Conservation (phyloP, 345 rosid genomes). For the Eucalyptus rudis region DNA sequence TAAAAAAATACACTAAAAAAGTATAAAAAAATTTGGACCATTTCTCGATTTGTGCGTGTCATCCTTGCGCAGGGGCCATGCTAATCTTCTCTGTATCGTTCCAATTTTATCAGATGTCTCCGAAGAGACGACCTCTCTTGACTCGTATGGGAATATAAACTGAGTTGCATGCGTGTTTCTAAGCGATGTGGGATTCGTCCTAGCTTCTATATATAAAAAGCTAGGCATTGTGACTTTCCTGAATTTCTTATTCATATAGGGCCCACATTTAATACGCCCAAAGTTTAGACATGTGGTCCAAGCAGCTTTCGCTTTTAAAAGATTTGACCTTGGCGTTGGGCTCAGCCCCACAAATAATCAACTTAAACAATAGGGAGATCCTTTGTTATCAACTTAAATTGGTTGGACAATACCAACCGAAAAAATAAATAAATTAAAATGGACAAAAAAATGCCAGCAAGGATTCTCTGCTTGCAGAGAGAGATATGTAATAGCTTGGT, state of each 20-base stretch:
- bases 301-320: not conserved
- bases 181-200: not conserved
- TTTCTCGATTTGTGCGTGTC: not conserved
- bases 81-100: not conserved
- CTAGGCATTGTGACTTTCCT: not conserved
- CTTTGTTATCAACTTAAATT: not conserved
- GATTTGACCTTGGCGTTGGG: not conserved
- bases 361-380: not conserved
- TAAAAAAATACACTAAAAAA: too few species aligned
- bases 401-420: too few species aligned
- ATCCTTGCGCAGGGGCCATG: not conserved
- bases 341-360: not conserved
- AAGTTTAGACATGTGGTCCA: not conserved
- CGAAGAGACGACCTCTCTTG: rapidly evolving
- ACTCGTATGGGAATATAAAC: not conserved
- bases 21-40: not conserved
- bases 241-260: not conserved
- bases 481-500: not conserved
- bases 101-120: not conserved
- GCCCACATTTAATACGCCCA: not conserved
- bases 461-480: not conserved
- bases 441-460: not conserved
- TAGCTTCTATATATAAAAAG: not conserved
- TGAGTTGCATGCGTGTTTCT: not conserved
- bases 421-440: not conserved